Base-by-base conservation (phyloP, 2,329 filamentous ascomycete genomes). In the Pseudogymnoascus sp. region DNA sequence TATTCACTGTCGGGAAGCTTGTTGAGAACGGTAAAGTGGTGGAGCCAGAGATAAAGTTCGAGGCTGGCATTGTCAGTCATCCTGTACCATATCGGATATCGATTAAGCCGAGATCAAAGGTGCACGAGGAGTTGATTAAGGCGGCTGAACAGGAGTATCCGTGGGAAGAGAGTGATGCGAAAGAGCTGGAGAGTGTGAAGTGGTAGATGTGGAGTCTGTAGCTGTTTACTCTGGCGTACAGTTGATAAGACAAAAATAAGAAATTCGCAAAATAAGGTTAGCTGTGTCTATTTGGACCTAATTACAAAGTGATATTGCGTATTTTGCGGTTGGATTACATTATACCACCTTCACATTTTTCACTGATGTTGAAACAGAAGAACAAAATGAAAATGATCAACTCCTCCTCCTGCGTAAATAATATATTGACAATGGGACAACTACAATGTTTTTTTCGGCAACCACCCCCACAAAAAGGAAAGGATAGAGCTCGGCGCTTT, bases 1-100 rank as follows among this genome's bases (percentile, higher is more conserved):
- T 77, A 0, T 83, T 84, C 60, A 69, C 74, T 3, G 72, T 82
- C 13, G 64, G 64, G 8, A 78, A 78, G 62, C 65, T 67, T 0
- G 63, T 76, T 6, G 72, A 74, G 21, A 70, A 76, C 4, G 80
- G 77, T 0, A 72, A 68, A 16, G 72, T 73, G 8, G 68, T 79
- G 0, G 76, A 74, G 21, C 63, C 63, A 29, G 60, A 64, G 40
- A 37, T 64, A 11, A 62, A 35, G 42, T 78, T 78, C 44, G 67
- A 72, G 64, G 65, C 72, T 2, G 76, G 76, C 13, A 63, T 75
- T 8, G 67, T 77, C 16, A 74, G 72, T 62, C 77, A 79, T 65
- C 76, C 78, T 0, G 67, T 70, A 1, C 73, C 74, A 6, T 80
- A 73, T 64, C 62, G 68, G 21, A 64, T 70, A 13, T 66, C 61